phyloP scores from a whole-genome alignment of 1,284 basidiomycete species.

The Puccinia horiana region DNA sequence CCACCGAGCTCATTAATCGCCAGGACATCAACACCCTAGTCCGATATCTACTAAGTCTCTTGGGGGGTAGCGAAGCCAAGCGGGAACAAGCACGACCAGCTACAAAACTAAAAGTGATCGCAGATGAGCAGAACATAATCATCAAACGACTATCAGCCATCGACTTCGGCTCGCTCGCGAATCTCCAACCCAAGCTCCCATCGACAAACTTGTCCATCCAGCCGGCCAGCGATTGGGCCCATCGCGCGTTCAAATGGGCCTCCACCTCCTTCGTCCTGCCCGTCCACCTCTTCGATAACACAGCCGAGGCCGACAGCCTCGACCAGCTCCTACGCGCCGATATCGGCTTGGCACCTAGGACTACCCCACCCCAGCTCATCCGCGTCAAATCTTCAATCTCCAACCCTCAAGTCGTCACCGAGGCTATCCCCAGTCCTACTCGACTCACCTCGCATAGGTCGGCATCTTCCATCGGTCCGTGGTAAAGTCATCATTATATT shows the following conservation, averaged over 20 bases:
- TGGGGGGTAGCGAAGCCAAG: slow-evolving; percentile 38
- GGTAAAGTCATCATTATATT: not conserved
- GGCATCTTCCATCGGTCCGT: not conserved
- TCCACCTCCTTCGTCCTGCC: slow-evolving; percentile 36
- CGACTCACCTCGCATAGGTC: not conserved
- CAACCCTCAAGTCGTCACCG: not conserved
- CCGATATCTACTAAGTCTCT: slow-evolving; percentile 42
- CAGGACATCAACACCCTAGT: slow-evolving; percentile 35
- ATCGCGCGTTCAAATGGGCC: slow-evolving; percentile 38
- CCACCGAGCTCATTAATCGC: slow-evolving; percentile 8
- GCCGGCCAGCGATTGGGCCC: slow-evolving; percentile 21
- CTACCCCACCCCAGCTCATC: not conserved
- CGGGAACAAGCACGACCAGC: not conserved
- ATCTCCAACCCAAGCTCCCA: slow-evolving; percentile 4
- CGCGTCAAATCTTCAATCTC: slow-evolving; percentile 25
- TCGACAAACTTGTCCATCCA: not conserved
- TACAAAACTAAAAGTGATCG: not conserved
- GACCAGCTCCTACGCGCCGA: slow-evolving; percentile 45
- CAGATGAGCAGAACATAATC: not conserved
- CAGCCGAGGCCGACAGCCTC: slow-evolving; percentile 12
- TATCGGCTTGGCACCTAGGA: slow-evolving; percentile 22
- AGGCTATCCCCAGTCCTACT: not conserved
- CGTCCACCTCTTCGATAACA: not conserved
- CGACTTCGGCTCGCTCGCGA: slow-evolving; percentile 7
- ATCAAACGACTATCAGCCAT: slow-evolving; percentile 24